Percentiles rank a stretch among this genome's conserved stretches.
Conservation (phyloP, 2,329 filamentous ascomycete genomes). For the Bimuria novae-zelandiae region DNA sequence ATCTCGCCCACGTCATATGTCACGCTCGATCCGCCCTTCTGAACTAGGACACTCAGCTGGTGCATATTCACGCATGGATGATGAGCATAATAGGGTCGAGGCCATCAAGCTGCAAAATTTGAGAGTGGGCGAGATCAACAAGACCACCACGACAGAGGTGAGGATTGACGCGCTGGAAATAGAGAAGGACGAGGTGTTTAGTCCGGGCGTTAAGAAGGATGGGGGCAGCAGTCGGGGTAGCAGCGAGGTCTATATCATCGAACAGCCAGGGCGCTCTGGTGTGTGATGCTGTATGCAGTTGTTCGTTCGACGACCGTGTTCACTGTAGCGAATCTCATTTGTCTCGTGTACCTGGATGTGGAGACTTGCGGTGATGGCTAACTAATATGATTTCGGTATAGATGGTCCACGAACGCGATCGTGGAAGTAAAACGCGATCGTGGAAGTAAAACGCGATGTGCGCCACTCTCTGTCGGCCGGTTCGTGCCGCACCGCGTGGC, state of each 20-base stretch:
- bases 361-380: too few species aligned
- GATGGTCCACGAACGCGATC: too few species aligned
- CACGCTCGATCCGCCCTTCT: not conserved
- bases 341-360: too few species aligned
- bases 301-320: not conserved
- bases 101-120: constrained; percentile 15
- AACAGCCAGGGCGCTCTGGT: not conserved
- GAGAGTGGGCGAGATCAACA: constrained; percentile 17
- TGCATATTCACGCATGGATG: constrained; percentile 24
- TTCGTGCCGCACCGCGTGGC: too few species aligned
- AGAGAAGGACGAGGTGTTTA: constrained; percentile 12
- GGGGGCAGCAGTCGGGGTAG: not conserved
- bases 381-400: too few species aligned
- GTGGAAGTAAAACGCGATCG: too few species aligned
- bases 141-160: constrained; percentile 26
- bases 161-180: constrained; percentile 15
- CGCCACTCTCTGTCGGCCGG: too few species aligned
- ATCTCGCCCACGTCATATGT: not conserved
- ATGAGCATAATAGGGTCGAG: not conserved
- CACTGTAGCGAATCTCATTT: not conserved
- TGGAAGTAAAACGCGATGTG: too few species aligned
- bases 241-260: constrained; percentile 13
- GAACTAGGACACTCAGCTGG: constrained; percentile 12
- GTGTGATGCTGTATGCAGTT: not conserved
- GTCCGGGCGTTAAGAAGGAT: not conserved